These are phyloP conservation scores for Ustilago loliicola DNA, from an alignment of 1,284 basidiomycete genomes.

Conservation along the genomic window DNA sequence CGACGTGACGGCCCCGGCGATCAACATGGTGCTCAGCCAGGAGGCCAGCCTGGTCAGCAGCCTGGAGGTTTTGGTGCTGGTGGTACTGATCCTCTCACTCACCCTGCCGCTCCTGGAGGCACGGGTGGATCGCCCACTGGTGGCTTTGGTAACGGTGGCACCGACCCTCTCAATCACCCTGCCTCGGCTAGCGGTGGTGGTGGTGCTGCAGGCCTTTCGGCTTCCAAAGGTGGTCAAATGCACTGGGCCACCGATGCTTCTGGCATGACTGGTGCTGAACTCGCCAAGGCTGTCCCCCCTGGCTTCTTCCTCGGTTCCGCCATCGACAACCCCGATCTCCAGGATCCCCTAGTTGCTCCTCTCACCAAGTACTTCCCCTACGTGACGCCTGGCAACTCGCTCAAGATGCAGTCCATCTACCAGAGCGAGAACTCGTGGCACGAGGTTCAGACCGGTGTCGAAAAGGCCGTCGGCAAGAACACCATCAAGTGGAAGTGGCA, in stretches of 20 bases:
- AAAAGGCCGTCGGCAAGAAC: conserved; percentile 15
- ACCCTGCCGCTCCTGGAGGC: conserved; percentile 7
- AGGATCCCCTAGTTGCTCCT: conserved; percentile 20
- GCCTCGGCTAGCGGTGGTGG: background rate
- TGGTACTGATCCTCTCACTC: background rate
- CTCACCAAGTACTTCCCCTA: conserved; percentile 34
- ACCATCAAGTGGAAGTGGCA: conserved; percentile 39
- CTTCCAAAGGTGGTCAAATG: conserved; percentile 29
- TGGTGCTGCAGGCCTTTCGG: background rate
- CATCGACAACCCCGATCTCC: conserved; percentile 41
- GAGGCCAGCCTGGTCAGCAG: background rate
- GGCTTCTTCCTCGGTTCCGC: conserved; percentile 44
- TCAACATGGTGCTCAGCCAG: too few species aligned
- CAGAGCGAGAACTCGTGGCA: conserved; percentile 39
- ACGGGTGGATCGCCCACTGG: background rate
- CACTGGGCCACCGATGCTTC: conserved; percentile 45
- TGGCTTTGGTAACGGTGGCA: conserved; percentile 21
- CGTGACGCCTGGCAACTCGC: conserved; percentile 33
- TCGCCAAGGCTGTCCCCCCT: conserved; percentile 21
- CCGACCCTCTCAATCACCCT: conserved; percentile 32
- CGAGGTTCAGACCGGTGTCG: conserved; percentile 30
- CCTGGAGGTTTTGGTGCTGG: conserved; percentile 9
- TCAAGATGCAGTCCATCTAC: conserved; percentile 42
- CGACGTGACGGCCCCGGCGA: conserved; percentile 6
- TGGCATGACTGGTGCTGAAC: conserved; percentile 38